Conservation (phyloP, 2,329 filamentous ascomycete species). For the Botrytis fragariae region DNA sequence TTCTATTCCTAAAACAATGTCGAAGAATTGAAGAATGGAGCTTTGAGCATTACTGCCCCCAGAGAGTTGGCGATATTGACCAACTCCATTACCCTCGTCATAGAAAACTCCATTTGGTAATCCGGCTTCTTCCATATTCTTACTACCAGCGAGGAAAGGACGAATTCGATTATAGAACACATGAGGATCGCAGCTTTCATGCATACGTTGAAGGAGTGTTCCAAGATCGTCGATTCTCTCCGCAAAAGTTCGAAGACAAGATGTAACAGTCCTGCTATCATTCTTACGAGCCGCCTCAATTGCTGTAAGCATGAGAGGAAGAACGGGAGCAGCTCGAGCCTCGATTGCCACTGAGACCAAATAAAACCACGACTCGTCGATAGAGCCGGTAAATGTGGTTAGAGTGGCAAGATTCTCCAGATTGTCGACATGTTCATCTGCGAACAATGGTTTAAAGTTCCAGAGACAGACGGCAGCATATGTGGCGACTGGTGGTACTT, state of each 20-base stretch:
- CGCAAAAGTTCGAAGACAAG: slow-evolving; percentile 76
- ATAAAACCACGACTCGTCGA: slow-evolving; percentile 99
- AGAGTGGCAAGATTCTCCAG: slow-evolving; percentile 87
- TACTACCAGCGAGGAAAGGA: slow-evolving; percentile 93
- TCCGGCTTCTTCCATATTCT: slow-evolving; percentile 95
- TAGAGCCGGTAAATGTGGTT: slow-evolving; percentile 85
- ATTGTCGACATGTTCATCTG: slow-evolving; percentile 75
- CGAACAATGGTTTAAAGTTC: slow-evolving; percentile 94
- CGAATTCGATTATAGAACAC: slow-evolving; percentile 95
- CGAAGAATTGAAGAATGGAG: slow-evolving; percentile 96
- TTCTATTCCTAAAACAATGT: slow-evolving; percentile 83
- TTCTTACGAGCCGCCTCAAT: slow-evolving; percentile 73
- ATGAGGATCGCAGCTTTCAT: slow-evolving; percentile 90
- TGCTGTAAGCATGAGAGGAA: slow-evolving; percentile 84
- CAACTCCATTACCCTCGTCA: slow-evolving; percentile 68
- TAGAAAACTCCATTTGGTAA: slow-evolving; percentile 85
- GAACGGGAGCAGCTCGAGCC: slow-evolving; percentile 80
- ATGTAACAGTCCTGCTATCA: slow-evolving; percentile 69
- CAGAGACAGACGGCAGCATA: slow-evolving; percentile 90
- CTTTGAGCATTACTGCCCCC: slow-evolving; percentile 97
- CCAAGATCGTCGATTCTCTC: slow-evolving; percentile 85
- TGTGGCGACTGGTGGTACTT: slow-evolving; percentile 88
- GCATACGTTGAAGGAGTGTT: slow-evolving; percentile 78
- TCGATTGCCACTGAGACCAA: slow-evolving; percentile 94
- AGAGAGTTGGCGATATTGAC: slow-evolving; percentile 76